Evolutionary conservation across 192 early-diverging fungal species (phyloP).

Genomic region (Coemansia javaensis): DNA sequence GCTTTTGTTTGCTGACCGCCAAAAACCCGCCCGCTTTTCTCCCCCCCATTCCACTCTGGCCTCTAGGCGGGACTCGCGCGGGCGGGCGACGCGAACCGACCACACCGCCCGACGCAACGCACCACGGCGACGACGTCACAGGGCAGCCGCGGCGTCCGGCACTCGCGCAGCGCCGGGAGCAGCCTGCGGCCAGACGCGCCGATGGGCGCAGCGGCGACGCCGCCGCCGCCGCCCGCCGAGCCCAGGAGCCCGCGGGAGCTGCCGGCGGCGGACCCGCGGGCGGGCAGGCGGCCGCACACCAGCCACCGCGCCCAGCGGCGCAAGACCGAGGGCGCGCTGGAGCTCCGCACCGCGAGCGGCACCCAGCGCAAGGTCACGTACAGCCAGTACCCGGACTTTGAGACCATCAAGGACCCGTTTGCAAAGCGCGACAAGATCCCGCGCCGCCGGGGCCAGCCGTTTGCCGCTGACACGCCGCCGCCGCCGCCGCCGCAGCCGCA

Average conservation of each 20-base stretch:
- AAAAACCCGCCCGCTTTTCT: too few species aligned
- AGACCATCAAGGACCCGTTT: slow-evolving; percentile 46
- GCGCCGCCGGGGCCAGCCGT: too few species aligned
- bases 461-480: too few species aligned
- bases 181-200: not conserved
- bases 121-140: too few species aligned
- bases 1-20: too few species aligned
- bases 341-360: slow-evolving; percentile 32
- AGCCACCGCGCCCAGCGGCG: slow-evolving; percentile 25
- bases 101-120: too few species aligned
- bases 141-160: slow-evolving; percentile 1
- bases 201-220: slow-evolving; percentile 6
- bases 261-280: slow-evolving; percentile 20
- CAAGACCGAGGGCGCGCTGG: slow-evolving; percentile 27
- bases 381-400: slow-evolving; percentile 50
- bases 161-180: slow-evolving; percentile 19
- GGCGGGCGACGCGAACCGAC: too few species aligned
- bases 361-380: slow-evolving; percentile 34
- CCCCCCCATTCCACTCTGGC: too few species aligned
- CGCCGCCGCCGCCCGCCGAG: slow-evolving; percentile 3
- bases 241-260: not conserved
- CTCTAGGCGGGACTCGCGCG: too few species aligned
- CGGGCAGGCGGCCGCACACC: slow-evolving; percentile 7
- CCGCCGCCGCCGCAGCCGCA: too few species aligned
- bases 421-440: slow-evolving; percentile 52